These are phyloP conservation scores for Tylopilus intermedius DNA, from an alignment of 768 basidiomycete species.

Conservation along the genomic window DNA sequence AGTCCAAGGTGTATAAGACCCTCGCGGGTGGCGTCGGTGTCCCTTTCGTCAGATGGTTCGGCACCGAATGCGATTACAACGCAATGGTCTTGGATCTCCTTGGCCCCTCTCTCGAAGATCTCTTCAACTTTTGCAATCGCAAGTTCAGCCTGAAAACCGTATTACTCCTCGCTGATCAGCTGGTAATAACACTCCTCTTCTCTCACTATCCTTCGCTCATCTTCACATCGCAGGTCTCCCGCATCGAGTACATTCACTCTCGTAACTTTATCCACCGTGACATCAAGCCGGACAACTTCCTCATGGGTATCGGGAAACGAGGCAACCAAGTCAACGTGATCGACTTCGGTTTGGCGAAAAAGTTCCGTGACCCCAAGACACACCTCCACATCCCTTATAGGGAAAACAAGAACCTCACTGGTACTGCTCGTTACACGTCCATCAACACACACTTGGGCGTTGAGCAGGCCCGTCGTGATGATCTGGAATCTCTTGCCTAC, in stretches of 20 bases:
- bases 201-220: slow-evolving; percentile 36
- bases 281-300: slow-evolving; percentile 99
- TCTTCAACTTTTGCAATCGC: slow-evolving; percentile 95
- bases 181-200: slow-evolving; percentile 42
- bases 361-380: slow-evolving; percentile 99
- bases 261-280: slow-evolving; percentile 98
- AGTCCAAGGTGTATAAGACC: slow-evolving; percentile 94
- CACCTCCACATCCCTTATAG: slow-evolving; percentile 99
- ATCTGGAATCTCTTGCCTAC: slow-evolving; percentile 96
- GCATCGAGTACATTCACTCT: slow-evolving; percentile 98
- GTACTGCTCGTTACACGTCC: slow-evolving; percentile 97
- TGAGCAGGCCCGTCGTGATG: slow-evolving; percentile 96
- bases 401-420: slow-evolving; percentile 99
- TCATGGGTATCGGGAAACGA: slow-evolving; percentile 99
- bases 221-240: slow-evolving; percentile 68
- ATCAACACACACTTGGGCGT: slow-evolving; percentile 99
- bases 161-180: slow-evolving; percentile 90
- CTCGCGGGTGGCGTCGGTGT: slow-evolving; percentile 98
- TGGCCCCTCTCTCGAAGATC: slow-evolving; percentile 84
- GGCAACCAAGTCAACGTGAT: slow-evolving; percentile 99
- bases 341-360: slow-evolving; percentile 98
- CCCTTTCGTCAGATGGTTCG: slow-evolving; percentile 95
- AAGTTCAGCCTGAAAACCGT: slow-evolving; percentile 98
- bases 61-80: slow-evolving; percentile 97
- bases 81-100: slow-evolving; percentile 99